These are phyloP conservation scores for Aeminium ludgeri DNA, from an alignment of 495 filamentous ascomycete species.

Conservation along the genomic window DNA sequence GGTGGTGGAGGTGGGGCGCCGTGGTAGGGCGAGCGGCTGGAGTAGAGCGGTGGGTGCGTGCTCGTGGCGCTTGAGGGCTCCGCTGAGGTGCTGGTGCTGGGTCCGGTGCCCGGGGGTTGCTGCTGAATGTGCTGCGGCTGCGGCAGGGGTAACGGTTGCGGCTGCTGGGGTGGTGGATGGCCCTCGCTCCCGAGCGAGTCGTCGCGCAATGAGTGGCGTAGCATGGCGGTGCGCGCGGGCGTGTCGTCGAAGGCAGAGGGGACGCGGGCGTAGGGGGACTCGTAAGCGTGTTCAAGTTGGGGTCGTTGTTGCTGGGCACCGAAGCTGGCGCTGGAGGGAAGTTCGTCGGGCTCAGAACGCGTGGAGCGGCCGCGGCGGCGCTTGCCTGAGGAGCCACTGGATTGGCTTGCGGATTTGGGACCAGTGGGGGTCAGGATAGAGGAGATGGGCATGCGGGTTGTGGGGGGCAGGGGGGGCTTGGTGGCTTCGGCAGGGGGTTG, in stretches of 20 bases:
- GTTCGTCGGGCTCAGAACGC: slow-evolving; percentile 6
- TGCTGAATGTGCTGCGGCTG: too few species aligned
- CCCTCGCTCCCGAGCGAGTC: background rate
- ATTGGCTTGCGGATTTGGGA: slow-evolving; percentile 8
- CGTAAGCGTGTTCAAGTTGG: background rate
- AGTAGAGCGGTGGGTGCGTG: too few species aligned
- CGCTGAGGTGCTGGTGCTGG: too few species aligned
- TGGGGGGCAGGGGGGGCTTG: background rate
- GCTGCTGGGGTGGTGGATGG: too few species aligned
- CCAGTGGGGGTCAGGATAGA: slow-evolving; percentile 9
- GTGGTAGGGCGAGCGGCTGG: too few species aligned
- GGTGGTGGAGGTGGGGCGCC: too few species aligned
- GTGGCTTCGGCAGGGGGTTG: slow-evolving; percentile 8
- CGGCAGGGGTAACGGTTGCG: too few species aligned
- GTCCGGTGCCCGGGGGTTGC: too few species aligned
- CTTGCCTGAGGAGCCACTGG: slow-evolving; percentile 13
- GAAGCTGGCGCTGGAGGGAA: background rate
- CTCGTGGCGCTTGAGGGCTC: too few species aligned
- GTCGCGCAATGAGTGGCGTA: background rate
- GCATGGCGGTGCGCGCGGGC: background rate
- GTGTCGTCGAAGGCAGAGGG: background rate
- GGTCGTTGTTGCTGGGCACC: background rate
- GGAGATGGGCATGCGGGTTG: slow-evolving; percentile 13
- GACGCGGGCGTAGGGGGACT: background rate
- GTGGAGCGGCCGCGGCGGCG: slow-evolving; percentile 12